A percentile compares a stretch with the other conserved stretches of the same genome.
These are phyloP conservation scores for Heterobasidion irregulare DNA, from an alignment of 1,284 basidiomycete genomes.

Conservation along the genomic window DNA sequence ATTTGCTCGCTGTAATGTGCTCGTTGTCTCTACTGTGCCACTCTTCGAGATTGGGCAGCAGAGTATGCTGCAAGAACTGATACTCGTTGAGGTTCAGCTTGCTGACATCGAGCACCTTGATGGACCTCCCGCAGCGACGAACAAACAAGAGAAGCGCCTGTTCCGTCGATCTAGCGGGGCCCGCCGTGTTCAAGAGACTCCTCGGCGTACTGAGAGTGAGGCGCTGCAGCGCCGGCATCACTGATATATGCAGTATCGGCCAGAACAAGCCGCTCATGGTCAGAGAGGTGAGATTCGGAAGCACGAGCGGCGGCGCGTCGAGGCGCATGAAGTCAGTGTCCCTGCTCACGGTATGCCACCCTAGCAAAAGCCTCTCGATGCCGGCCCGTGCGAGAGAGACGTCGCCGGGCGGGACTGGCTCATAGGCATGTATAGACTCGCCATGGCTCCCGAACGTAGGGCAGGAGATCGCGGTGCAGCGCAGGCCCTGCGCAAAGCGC, in stretches of 20 bases:
- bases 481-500: not conserved
- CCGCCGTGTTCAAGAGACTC: not conserved
- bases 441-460: not conserved
- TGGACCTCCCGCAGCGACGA: not conserved
- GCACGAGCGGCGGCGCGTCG: not conserved
- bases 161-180: not conserved
- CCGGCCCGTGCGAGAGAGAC: not conserved
- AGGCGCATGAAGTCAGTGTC: not conserved
- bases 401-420: not conserved
- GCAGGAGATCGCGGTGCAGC: not conserved
- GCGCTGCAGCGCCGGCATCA: not conserved
- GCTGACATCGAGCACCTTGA: not conserved
- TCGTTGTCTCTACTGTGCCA: too few species aligned
- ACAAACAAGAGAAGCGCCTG: not conserved
- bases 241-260: not conserved
- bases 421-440: not conserved
- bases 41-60: too few species aligned
- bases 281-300: not conserved
- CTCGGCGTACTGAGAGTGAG: not conserved
- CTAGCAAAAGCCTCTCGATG: not conserved
- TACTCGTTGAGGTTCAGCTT: not conserved
- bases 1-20: too few species aligned
- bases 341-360: not conserved
- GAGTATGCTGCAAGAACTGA: not conserved
- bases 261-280: not conserved